A percentile compares a stretch with the other conserved stretches of the same genome.
These are phyloP conservation scores for Teratosphaeria destructans DNA, from an alignment of 2,329 filamentous ascomycete genomes.

Conservation along the genomic window DNA sequence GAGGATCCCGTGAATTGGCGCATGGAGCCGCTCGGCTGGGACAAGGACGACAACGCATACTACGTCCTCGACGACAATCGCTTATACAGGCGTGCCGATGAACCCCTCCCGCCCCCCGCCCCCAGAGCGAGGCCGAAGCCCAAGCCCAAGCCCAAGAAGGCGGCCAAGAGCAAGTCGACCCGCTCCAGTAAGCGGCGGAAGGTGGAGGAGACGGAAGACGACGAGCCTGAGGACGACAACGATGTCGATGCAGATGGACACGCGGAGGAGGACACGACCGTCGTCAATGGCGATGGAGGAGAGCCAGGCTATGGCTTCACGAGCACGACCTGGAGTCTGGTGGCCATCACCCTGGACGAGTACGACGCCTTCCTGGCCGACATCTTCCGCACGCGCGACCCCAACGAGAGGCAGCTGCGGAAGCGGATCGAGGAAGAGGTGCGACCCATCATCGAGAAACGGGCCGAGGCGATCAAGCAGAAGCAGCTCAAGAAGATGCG, in stretches of 20 bases:
- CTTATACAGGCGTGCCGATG: conserved; percentile 78
- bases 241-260: conserved; percentile 27
- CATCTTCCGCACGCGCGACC: conserved; percentile 66
- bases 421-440: conserved; percentile 66
- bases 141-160: conserved; percentile 48
- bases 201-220: conserved; percentile 37
- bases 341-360: conserved; percentile 72
- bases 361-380: conserved; percentile 60
- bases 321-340: conserved; percentile 78
- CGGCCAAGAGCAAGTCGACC: conserved; percentile 43
- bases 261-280: conserved; percentile 27
- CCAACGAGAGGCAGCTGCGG: conserved; percentile 72
- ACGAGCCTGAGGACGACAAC: conserved; percentile 33
- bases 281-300: conserved; percentile 23
- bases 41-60: conserved; percentile 74
- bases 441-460: conserved; percentile 72
- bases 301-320: conserved; percentile 50
- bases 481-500: conserved; percentile 67
- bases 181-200: conserved; percentile 66
- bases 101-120: conserved; percentile 47
- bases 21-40: conserved; percentile 81
- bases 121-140: conserved; percentile 40
- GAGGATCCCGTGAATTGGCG: conserved; percentile 44
- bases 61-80: conserved; percentile 90
- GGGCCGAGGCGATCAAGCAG: conserved; percentile 56